Conservation (phyloP, 352 stramenopile species). For the Peronospora tabacina region DNA sequence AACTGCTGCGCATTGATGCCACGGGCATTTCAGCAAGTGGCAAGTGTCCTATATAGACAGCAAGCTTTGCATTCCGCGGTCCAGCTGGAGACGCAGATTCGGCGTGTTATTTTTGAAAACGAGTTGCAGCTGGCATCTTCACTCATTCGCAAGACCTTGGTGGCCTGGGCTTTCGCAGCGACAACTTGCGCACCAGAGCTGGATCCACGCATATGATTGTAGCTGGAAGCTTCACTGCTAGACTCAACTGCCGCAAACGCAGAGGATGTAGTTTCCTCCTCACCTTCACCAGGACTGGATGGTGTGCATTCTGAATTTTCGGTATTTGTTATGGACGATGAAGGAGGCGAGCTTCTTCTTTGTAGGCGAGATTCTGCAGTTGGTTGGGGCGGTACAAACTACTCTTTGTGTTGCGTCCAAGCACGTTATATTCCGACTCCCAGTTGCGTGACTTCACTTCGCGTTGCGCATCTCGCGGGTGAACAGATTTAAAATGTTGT, state of each 20-base stretch:
- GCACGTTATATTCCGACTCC: slow-evolving; percentile 64
- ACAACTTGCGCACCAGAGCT: slow-evolving; percentile 23
- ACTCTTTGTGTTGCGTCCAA: slow-evolving; percentile 69
- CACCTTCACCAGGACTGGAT: slow-evolving; percentile 8
- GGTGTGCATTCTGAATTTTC: slow-evolving; percentile 20
- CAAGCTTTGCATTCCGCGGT: slow-evolving; percentile 67
- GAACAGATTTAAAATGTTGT: slow-evolving; percentile 73
- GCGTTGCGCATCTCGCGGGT: slow-evolving; percentile 47
- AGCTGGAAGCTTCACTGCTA: slow-evolving; percentile 24
- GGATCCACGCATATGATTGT: slow-evolving; percentile 16
- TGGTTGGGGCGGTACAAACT: slow-evolving; percentile 76
- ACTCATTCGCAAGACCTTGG: slow-evolving; percentile 56
- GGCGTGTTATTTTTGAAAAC: slow-evolving; percentile 70
- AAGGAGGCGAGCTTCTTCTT: slow-evolving; percentile 7
- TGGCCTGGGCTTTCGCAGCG: slow-evolving; percentile 19
- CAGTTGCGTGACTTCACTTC: slow-evolving; percentile 65
- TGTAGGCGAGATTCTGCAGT: slow-evolving; percentile 38
- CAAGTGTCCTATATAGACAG: slow-evolving; percentile 74
- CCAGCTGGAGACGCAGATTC: slow-evolving; percentile 60
- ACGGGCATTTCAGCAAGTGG: slow-evolving; percentile 70
- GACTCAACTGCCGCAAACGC: slow-evolving; percentile 16
- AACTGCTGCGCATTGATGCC: slow-evolving; percentile 83
- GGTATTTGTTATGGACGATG: slow-evolving; percentile 12
- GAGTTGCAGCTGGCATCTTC: slow-evolving; percentile 36
- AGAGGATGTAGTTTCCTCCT: slow-evolving; percentile 8